Conservation (phyloP, 2,329 filamentous ascomycete species). For the Pezizomycotina sp. region DNA sequence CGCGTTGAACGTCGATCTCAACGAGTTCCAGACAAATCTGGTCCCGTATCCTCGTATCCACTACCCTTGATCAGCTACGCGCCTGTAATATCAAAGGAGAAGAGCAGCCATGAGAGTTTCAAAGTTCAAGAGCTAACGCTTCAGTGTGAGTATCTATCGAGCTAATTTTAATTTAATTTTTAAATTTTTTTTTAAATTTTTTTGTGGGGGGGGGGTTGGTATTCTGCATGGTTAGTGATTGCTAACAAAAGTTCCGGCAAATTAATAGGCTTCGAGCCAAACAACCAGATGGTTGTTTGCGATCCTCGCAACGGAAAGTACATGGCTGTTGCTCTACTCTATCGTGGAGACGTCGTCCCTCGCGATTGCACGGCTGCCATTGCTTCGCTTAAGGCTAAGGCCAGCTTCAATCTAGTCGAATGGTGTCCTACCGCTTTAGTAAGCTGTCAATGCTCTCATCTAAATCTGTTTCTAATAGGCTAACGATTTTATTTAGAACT, state of each 20-base stretch:
- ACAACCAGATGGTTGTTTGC: slow-evolving; percentile 55
- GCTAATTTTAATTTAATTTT: slow-evolving; percentile 2
- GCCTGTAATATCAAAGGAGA: slow-evolving; percentile 44
- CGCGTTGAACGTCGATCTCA: slow-evolving; percentile 50
- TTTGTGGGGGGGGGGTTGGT: too few relatives aligned
- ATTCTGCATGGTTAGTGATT: not conserved
- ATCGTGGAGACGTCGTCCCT: slow-evolving; percentile 49
- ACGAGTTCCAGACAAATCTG: slow-evolving; percentile 54
- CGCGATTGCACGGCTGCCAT: slow-evolving; percentile 45
- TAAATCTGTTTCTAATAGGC: not conserved
- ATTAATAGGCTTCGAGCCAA: slow-evolving; percentile 42
- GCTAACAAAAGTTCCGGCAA: not conserved
- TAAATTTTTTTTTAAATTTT: slow-evolving; percentile 10
- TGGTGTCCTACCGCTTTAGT: slow-evolving; percentile 52
- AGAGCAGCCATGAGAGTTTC: slow-evolving; percentile 75
- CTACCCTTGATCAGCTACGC: slow-evolving; percentile 51
- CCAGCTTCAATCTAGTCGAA: slow-evolving; percentile 48
- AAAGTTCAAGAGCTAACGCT: slow-evolving; percentile 59
- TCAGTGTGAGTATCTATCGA: slow-evolving; percentile 38
- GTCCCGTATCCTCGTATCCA: slow-evolving; percentile 52
- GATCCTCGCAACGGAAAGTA: slow-evolving; percentile 51
- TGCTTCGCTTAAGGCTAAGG: slow-evolving; percentile 46
- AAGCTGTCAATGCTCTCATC: slow-evolving; percentile 1
- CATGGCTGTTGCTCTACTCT: slow-evolving; percentile 50
- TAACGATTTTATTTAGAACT: slow-evolving; percentile 31